A percentile compares a stretch with the other conserved stretches of the same genome.
Evolutionary conservation across 345 rosid genomes (phyloP).

Genomic region (Salix exigua): DNA sequence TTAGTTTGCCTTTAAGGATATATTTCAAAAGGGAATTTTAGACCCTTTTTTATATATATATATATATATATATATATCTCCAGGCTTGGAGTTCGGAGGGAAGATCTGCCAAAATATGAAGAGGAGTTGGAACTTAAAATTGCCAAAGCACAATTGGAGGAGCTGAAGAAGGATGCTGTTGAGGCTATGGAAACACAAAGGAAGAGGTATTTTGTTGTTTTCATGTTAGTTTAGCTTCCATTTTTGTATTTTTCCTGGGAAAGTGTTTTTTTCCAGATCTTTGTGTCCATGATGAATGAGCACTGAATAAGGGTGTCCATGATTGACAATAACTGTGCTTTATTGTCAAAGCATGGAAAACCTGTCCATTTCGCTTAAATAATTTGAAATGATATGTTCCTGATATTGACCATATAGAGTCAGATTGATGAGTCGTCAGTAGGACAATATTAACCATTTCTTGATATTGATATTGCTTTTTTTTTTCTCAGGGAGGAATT

Average conservation of each 20-base stretch:
- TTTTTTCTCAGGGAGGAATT: slow-evolving; percentile 76
- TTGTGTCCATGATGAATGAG: not conserved
- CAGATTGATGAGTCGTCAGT: not conserved
- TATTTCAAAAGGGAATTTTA: not conserved
- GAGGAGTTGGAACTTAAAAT: slow-evolving; percentile 73
- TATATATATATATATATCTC: not conserved
- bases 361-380: not conserved
- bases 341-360: not conserved
- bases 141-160: slow-evolving; percentile 83
- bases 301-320: not conserved
- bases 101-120: slow-evolving; percentile 90
- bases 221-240: not conserved
- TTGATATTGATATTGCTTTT: not conserved
- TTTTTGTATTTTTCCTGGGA: not conserved
- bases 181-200: slow-evolving; percentile 95
- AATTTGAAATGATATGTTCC: not conserved
- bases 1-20: not conserved
- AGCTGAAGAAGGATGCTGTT: slow-evolving; percentile 79
- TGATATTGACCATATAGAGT: not conserved
- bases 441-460: not conserved
- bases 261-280: not conserved
- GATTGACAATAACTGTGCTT: not conserved
- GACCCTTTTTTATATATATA: not conserved
- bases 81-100: slow-evolving; percentile 83
- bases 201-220: slow-evolving; percentile 53